Evolutionary conservation across 2,329 filamentous ascomycete species (phyloP).

Genomic region (Microcyclospora tardicrescens): DNA sequence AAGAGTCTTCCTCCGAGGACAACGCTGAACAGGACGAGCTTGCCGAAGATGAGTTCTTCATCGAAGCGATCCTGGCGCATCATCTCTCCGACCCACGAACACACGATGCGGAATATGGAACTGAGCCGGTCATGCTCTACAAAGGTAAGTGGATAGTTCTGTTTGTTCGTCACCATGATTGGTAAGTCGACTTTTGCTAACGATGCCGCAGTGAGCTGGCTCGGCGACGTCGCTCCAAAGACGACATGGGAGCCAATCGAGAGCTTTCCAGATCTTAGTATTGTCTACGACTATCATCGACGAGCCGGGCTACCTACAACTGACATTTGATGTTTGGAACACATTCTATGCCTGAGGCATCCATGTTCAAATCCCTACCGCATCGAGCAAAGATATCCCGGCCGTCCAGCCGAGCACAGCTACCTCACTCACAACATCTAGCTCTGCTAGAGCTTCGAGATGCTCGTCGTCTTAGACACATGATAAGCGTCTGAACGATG

Average conservation of each 20-base stretch:
- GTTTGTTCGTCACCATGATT: constrained; percentile 6
- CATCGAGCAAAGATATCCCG: too few relatives aligned
- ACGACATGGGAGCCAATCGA: constrained; percentile 12
- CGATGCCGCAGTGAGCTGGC: too few relatives aligned
- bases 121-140: constrained; percentile 15
- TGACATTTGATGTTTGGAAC: too few relatives aligned
- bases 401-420: too few relatives aligned
- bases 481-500: too few relatives aligned
- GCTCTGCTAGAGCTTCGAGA: too few relatives aligned
- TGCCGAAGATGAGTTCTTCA: constrained; percentile 7
- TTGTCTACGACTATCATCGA: constrained; percentile 9
- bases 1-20: not conserved
- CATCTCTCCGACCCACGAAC: constrained; percentile 11
- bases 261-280: constrained; percentile 10
- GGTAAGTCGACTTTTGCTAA: constrained; percentile 1
- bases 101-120: constrained; percentile 8
- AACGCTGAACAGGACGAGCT: constrained; percentile 3
- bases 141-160: constrained; percentile 15
- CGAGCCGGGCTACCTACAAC: not conserved
- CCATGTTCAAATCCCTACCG: too few relatives aligned
- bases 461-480: too few relatives aligned
- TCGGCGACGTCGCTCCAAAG: too few relatives aligned
- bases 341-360: too few relatives aligned
- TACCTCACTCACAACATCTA: too few relatives aligned
- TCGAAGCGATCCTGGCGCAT: constrained; percentile 13